Percentiles rank a stretch among this genome's conserved stretches.
These are phyloP conservation scores for Berkeleyomyces rouxiae DNA, from an alignment of 2,329 filamentous ascomycete species.

Conservation along the genomic window DNA sequence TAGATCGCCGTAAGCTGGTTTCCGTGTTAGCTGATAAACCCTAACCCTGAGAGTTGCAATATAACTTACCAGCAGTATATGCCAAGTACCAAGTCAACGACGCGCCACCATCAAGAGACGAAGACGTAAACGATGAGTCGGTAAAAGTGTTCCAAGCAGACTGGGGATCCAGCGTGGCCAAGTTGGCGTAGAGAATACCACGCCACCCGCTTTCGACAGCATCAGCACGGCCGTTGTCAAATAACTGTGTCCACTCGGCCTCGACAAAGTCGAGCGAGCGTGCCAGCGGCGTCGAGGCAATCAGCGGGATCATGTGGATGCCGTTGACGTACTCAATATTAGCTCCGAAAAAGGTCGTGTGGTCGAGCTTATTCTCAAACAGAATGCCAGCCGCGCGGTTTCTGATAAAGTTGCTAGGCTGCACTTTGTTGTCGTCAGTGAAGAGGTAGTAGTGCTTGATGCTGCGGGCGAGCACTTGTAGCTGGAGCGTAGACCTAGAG, in stretches of 20 bases:
- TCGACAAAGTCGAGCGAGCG: constrained; percentile 53
- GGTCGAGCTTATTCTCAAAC: constrained; percentile 92
- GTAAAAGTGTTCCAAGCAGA: constrained; percentile 62
- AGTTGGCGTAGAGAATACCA: constrained; percentile 68
- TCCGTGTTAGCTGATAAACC: neutral
- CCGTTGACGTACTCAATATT: constrained; percentile 57
- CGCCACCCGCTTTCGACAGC: constrained; percentile 62
- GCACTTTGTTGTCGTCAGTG: constrained; percentile 45
- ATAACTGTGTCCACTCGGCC: constrained; percentile 72
- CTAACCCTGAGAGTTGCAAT: neutral
- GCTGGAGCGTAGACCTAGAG: constrained; percentile 57
- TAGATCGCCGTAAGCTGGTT: neutral
- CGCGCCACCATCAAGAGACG: constrained; percentile 67
- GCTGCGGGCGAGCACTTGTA: constrained; percentile 58
- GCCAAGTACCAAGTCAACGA: constrained; percentile 74
- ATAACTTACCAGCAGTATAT: constrained; percentile 52
- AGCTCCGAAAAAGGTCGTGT: constrained; percentile 74
- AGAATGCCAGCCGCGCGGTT: constrained; percentile 61
- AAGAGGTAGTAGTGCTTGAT: constrained; percentile 75
- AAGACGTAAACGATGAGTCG: constrained; percentile 43
- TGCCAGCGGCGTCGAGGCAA: constrained; percentile 50
- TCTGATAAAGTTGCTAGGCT: constrained; percentile 60
- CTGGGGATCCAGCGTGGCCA: constrained; percentile 57
- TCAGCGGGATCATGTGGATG: constrained; percentile 70
- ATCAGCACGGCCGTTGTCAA: constrained; percentile 49